Evolutionary conservation across 345 rosid species (phyloP), one percentile per base, ranked within the genome.

Genomic region (Citrus glauca): DNA sequence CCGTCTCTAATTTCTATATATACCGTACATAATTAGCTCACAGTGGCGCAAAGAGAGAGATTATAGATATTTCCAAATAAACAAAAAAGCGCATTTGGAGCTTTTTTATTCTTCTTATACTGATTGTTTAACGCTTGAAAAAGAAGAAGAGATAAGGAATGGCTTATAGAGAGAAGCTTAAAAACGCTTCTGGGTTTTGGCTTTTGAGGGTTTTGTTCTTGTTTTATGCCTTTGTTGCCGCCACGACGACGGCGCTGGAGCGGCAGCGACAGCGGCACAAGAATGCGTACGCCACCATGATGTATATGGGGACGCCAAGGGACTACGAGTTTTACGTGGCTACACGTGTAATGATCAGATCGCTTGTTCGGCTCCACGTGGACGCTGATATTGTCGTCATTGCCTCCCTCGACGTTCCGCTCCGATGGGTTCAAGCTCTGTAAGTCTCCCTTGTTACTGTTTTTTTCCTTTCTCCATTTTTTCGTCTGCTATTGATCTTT

Each of bases 231-330:
- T 56, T 33, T 25, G 37, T 57, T 9, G 72, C 40, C 20, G 72
- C 40, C 20, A 19, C 38, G 65, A 66, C 53, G 73, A 75, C 70
- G 61, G 66, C 62, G 71, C 61, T n/a, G 64, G 78, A 55, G 84
- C 78, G 6, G 77, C 81, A 79, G 78, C 77, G 59, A 73, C 50
- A 45, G 50, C 81, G 77, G 66, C 97, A 90, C 65, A 83, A 66
- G 80, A 91, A 94, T 87, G 99, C 99, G 1, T 96, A 95, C 60
- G 99, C 97, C 33, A 88, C 98, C 89, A 95, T 95, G 97, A 93
- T 95, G 99, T 95, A 95, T 80, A 92, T 95, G 98, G 98, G 98
- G 42, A 93, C 99, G 30, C 97, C 99, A 19, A 88, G 99, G 74
- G 98, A 94, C 90, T 96, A 94, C 82, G 99, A 96, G 90, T 96